Evolutionary conservation across 768 basidiomycete species (phyloP).

Genomic region (Pisolithus tinctorius): DNA sequence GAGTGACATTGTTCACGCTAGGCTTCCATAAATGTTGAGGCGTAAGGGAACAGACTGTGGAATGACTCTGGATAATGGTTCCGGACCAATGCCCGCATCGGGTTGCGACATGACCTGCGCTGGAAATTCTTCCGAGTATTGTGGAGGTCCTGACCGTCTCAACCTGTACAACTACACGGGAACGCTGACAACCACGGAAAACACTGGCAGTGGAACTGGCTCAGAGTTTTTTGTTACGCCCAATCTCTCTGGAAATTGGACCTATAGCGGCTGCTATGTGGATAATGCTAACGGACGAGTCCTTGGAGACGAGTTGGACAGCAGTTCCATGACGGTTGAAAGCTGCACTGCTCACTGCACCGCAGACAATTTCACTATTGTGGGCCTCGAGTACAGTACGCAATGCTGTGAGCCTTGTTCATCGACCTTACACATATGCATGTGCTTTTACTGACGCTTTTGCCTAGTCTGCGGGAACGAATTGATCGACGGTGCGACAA

Average conservation of each 20-base stretch:
- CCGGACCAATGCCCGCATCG: slow-evolving; percentile 33
- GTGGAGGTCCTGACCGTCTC: slow-evolving; percentile 65
- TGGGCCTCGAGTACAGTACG: slow-evolving; percentile 59
- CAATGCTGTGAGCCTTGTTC: slow-evolving; percentile 39
- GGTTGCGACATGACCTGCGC: slow-evolving; percentile 64
- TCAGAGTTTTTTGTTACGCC: slow-evolving; percentile 40
- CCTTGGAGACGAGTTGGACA: slow-evolving; percentile 38
- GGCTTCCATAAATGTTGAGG: background rate
- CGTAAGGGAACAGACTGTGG: slow-evolving; percentile 10
- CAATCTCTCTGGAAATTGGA: slow-evolving; percentile 51
- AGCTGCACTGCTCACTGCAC: slow-evolving; percentile 56
- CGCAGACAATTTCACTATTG: slow-evolving; percentile 51
- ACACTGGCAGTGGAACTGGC: slow-evolving; percentile 10
- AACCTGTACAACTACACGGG: slow-evolving; percentile 70
- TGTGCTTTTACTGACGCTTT: background rate
- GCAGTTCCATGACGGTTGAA: slow-evolving; percentile 46
- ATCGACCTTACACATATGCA: slow-evolving; percentile 2
- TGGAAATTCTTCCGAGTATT: slow-evolving; percentile 59
- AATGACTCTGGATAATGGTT: slow-evolving; percentile 11
- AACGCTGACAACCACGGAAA: slow-evolving; percentile 34
- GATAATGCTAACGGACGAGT: slow-evolving; percentile 64
- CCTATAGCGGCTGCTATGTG: slow-evolving; percentile 63
- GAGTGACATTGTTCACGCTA: slow-evolving; percentile 10
- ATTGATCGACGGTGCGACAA: slow-evolving; percentile 54
- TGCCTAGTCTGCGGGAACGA: slow-evolving; percentile 62